These are phyloP conservation scores for Radiomyces spectabilis DNA, from an alignment of 192 early-diverging fungal genomes.

Conservation along the genomic window DNA sequence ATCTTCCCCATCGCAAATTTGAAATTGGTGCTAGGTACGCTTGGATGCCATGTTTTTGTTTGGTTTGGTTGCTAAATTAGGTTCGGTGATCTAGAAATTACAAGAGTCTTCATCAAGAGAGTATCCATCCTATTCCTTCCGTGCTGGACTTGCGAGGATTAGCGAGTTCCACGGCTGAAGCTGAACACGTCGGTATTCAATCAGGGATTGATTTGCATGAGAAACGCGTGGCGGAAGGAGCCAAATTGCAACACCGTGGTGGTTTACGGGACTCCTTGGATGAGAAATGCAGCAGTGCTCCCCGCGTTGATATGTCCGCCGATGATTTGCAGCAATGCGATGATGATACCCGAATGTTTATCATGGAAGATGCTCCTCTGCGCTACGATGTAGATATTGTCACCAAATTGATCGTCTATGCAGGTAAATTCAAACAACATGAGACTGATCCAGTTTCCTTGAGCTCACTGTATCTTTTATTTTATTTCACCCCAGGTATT, in stretches of 20 bases:
- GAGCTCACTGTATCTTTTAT: no score
- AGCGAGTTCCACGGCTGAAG: conserved; percentile 26
- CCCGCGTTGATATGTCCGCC: not conserved
- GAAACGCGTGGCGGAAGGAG: conserved; percentile 21
- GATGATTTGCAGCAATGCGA: conserved; percentile 3
- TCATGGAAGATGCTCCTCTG: conserved; percentile 31
- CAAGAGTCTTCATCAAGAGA: conserved; percentile 23
- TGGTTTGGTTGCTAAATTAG: not conserved
- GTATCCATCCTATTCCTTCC: conserved; percentile 34
- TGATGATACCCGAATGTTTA: no score
- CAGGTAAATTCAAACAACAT: conserved; percentile 23
- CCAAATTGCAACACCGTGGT: not conserved
- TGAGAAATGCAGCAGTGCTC: not conserved
- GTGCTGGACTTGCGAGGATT: conserved; percentile 30
- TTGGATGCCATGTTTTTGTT: not conserved
- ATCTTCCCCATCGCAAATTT: conserved; percentile 41
- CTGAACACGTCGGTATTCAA: conserved; percentile 42
- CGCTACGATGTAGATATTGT: conserved; percentile 54
- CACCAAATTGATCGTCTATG: conserved; percentile 52
- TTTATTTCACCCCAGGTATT: conserved; percentile 26
- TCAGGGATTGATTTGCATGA: conserved; percentile 41
- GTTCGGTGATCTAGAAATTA: conserved; percentile 12
- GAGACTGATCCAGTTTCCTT: no score
- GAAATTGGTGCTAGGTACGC: conserved; percentile 31
- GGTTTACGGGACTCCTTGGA: conserved; percentile 1